Conservation (phyloP, 148 eudicot genomes). For the Camellia japonica region DNA sequence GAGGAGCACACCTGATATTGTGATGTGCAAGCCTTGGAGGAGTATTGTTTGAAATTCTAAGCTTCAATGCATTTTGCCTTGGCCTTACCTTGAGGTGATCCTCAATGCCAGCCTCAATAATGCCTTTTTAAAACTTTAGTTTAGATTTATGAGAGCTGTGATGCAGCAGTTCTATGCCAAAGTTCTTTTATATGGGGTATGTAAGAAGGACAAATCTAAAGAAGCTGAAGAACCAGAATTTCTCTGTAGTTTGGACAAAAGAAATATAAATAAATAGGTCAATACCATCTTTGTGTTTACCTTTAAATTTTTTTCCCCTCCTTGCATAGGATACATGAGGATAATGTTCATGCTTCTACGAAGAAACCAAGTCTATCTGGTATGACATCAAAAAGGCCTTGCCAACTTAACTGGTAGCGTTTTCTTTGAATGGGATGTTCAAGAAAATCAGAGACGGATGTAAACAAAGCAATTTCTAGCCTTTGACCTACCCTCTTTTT, state of each 20-base stretch:
- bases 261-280: background rate
- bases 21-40: no score
- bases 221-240: background rate
- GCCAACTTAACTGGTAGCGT: background rate
- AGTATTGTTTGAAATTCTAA: no score
- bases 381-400: background rate
- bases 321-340: background rate
- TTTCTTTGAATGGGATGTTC: background rate
- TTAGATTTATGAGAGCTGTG: background rate
- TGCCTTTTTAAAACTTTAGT: no score
- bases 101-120: no score
- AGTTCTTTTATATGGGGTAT: background rate
- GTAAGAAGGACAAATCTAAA: background rate
- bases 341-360: background rate
- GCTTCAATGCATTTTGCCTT: no score
- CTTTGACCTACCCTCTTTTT: background rate
- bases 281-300: background rate
- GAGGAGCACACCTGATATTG: no score
- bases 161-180: background rate
- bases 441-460: background rate
- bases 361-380: background rate
- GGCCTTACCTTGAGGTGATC: no score
- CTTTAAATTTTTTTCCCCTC: background rate
- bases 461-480: background rate
- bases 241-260: background rate